A percentile compares a stretch with the other conserved stretches of the same genome.
These are phyloP conservation scores for Paraconiothyrium sp. DNA, from an alignment of 2,329 filamentous ascomycete species.

Conservation along the genomic window DNA sequence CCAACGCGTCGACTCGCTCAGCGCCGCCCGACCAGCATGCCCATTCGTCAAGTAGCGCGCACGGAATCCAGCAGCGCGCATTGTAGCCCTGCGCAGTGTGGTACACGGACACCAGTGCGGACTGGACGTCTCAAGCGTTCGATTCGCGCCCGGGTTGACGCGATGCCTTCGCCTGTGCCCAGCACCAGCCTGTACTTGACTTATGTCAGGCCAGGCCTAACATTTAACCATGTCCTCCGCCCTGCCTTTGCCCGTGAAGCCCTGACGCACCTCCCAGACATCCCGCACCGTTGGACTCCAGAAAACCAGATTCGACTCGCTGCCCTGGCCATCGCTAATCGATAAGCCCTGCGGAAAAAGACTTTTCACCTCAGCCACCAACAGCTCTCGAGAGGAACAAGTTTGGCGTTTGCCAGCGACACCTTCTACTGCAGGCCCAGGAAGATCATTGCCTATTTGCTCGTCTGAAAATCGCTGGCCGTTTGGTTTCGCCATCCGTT, in stretches of 20 bases:
- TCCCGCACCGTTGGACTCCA: background rate
- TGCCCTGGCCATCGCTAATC: conserved; percentile 28
- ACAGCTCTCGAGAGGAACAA: conserved; percentile 34
- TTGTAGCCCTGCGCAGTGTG: conserved; percentile 9
- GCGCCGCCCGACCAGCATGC: conserved; percentile 25
- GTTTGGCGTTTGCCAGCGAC: conserved; percentile 25
- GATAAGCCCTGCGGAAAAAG: conserved; percentile 30
- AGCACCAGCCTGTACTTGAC: conserved; percentile 26
- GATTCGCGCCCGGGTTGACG: conserved; percentile 25
- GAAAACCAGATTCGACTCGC: conserved; percentile 9
- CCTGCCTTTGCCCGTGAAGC: conserved; percentile 23
- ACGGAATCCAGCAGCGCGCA: conserved; percentile 1
- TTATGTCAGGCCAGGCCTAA: conserved; percentile 24
- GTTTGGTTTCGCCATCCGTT: conserved; percentile 29
- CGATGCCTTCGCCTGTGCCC: conserved; percentile 19
- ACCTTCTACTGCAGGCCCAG: conserved; percentile 28
- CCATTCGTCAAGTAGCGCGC: conserved; percentile 10
- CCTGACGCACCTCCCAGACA: conserved; percentile 12
- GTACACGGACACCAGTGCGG: conserved; percentile 15
- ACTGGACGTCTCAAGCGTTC: conserved; percentile 33
- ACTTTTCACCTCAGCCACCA: conserved; percentile 30
- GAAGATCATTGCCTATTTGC: conserved; percentile 32
- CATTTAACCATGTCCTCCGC: conserved; percentile 41
- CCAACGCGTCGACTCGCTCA: conserved; percentile 7
- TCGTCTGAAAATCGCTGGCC: conserved; percentile 12